These are phyloP conservation scores for Fusarium avenaceum DNA, from an alignment of 2,329 filamentous ascomycete species.

Conservation along the genomic window DNA sequence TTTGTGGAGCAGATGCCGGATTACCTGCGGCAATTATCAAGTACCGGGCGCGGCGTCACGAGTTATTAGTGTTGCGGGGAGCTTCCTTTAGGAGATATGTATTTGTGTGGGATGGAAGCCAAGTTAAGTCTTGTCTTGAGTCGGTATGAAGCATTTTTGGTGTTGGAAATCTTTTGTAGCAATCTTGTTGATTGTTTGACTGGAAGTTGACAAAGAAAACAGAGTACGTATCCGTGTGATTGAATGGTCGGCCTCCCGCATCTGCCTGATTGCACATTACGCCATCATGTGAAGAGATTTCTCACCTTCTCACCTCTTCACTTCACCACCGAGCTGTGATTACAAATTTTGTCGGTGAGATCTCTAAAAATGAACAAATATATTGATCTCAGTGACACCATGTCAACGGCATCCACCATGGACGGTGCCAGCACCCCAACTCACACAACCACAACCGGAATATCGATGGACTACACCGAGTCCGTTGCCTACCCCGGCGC, in stretches of 20 bases:
- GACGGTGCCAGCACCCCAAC: constrained; percentile 37
- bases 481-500: constrained; percentile 47
- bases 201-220: background rate
- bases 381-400: constrained; percentile 29
- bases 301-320: background rate
- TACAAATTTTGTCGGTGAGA: background rate
- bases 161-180: too few relatives aligned
- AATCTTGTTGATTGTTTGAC: background rate
- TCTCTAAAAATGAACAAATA: constrained; percentile 33
- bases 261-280: background rate
- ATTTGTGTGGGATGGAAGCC: too few relatives aligned
- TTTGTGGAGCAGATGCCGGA: background rate
- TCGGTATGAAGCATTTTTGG: too few relatives aligned
- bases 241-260: constrained; percentile 3
- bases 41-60: background rate
- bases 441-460: constrained; percentile 28
- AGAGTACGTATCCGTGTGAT: background rate
- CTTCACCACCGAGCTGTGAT: background rate
- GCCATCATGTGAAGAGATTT: too few relatives aligned
- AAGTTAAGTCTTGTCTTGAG: too few relatives aligned
- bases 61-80: background rate
- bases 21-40: constrained; percentile 7
- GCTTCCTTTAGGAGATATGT: too few relatives aligned
- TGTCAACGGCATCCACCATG: constrained; percentile 41
- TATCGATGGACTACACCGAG: constrained; percentile 14